phyloP scores from a whole-genome alignment of 176 grass and related monocot genomes.

The Phoenix roebelenii region DNA sequence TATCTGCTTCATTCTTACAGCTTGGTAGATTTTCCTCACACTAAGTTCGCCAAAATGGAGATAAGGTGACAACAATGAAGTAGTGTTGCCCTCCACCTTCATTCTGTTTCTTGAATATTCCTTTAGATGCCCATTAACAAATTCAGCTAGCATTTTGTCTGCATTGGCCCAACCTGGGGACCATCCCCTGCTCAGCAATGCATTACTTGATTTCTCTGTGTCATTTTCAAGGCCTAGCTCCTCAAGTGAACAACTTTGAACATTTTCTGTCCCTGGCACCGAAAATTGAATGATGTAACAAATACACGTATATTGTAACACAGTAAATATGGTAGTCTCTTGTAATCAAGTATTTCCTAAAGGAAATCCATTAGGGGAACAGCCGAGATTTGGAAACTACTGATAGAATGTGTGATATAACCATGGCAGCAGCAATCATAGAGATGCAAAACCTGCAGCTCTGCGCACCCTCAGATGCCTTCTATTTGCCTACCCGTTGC shows the following conservation, averaged over 20 bases:
- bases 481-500: too few species aligned
- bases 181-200: slow-evolving; percentile 76
- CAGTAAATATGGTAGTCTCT: too few species aligned
- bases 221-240: slow-evolving; percentile 82
- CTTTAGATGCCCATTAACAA: slow-evolving; percentile 53
- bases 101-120: slow-evolving; percentile 63
- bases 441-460: too few species aligned
- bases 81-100: slow-evolving; percentile 68
- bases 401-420: too few species aligned
- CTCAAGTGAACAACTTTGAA: slow-evolving; percentile 53
- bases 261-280: slow-evolving; percentile 49
- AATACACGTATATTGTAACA: too few species aligned
- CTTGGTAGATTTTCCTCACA: slow-evolving; percentile 68
- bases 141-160: slow-evolving; percentile 65
- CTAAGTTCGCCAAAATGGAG: slow-evolving; percentile 92
- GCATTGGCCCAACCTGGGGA: slow-evolving; percentile 73
- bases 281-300: neutral
- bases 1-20: slow-evolving; percentile 47
- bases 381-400: too few species aligned
- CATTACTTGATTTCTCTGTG: slow-evolving; percentile 83
- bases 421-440: too few species aligned
- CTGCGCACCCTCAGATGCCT: too few species aligned
- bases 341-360: too few species aligned
- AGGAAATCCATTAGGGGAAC: too few species aligned
- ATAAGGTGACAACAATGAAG: slow-evolving; percentile 76